Evolutionary conservation across 1,139 yeast species (phyloP), one percentile per base, ranked within the genome.

Genomic region (Pneumocystis wakefieldiae): DNA sequence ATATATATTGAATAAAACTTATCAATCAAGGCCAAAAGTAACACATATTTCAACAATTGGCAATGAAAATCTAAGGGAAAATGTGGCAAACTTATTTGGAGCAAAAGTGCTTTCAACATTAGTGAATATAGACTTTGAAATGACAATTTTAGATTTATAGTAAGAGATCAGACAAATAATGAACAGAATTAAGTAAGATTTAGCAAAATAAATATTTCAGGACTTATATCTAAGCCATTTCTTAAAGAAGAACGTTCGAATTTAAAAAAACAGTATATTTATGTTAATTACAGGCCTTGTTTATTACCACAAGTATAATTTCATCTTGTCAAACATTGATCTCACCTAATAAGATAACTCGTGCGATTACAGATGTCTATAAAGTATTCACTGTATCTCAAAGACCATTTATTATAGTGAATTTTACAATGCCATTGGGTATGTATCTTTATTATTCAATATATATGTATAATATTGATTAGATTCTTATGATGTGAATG

Each of bases 241-340:
- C 85, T 85, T 73, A 96, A 96, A 0, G 79, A 83, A 71, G 89
- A 90, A 0, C 76, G 95, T 57, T 77, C 83, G 10, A 75, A 86
- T 1, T 76, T 80, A 28, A 97, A 90, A 71, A 77, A 95, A 29
- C 98, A 92, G 71, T 80, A 81, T 63, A 69, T 87, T 48, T 91
- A 76, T 69, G 78, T 92, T 37, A 94, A 94, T 71, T 77, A 78
- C 39, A 76, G 98, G 64, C 98, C 98, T 0, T 82, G 89, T 3
- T 71, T 74, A 0, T 76, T 85, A 67, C 83, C 84, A 37, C 77
- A 77, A 48, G 71, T 91, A 32, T 15, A 41, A 37, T 39, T 57
- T 19, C 24, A 28, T 17, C 17, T 28, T 10, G 12, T 17, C 8
- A 19, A 8, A 28, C n/a, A 15, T 10, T 57, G 24, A 48, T 37